Conservation (phyloP, 2,329 filamentous ascomycete species). For the Blastomyces percursus region DNA sequence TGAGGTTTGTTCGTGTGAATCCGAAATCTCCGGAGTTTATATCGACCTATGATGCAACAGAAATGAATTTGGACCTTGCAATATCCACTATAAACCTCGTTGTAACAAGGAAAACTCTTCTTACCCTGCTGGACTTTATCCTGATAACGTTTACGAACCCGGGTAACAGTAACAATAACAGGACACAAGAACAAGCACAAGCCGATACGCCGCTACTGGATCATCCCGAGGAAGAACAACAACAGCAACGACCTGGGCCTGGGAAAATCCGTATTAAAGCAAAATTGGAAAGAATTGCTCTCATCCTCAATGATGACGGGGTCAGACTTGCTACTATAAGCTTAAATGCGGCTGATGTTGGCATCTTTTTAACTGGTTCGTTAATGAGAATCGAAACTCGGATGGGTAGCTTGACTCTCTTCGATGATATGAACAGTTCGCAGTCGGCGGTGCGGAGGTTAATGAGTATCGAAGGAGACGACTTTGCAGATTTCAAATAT, state of each 20-base stretch:
- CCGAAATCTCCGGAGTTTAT: conserved; percentile 86
- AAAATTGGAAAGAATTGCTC: conserved; percentile 80
- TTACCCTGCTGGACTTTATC: conserved; percentile 89
- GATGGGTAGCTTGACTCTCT: conserved; percentile 74
- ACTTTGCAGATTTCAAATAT: conserved; percentile 93
- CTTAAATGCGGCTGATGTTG: conserved; percentile 83
- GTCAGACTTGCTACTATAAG: conserved; percentile 87
- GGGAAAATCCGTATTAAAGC: conserved; percentile 90
- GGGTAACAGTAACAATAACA: conserved; percentile 40
- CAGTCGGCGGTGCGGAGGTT: conserved; percentile 75
- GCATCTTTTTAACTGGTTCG: conserved; percentile 73
- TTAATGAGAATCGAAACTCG: conserved; percentile 80
- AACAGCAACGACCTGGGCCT: conserved; percentile 27
- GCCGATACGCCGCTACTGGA: conserved; percentile 23
- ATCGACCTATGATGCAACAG: conserved; percentile 81
- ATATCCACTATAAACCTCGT: conserved; percentile 95
- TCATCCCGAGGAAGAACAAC: conserved; percentile 18
- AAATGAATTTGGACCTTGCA: conserved; percentile 80
- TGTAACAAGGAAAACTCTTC: conserved; percentile 80
- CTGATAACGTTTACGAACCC: conserved; percentile 76
- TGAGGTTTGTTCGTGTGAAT: conserved; percentile 86
- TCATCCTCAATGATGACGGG: conserved; percentile 96
- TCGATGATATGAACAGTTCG: conserved; percentile 86
- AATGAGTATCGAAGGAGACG: conserved; percentile 88
- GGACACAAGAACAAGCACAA: conserved; percentile 21